These are phyloP conservation scores for Artemisia annua DNA, from an alignment of 129 eudicot genomes.

Conservation along the genomic window DNA sequence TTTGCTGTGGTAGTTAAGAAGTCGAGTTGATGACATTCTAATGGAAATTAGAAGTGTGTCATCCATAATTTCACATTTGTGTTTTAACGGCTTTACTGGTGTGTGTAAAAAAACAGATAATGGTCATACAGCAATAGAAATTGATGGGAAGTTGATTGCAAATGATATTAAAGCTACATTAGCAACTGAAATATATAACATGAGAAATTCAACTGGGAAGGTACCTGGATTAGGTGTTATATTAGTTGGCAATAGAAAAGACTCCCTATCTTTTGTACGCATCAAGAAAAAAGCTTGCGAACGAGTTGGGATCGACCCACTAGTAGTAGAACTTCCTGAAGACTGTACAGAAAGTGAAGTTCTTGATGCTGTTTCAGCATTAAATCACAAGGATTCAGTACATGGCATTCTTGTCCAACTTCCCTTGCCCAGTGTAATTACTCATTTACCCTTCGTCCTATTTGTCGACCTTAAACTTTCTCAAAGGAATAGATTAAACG, in stretches of 20 bases:
- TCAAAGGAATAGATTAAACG: conserved; percentile 2
- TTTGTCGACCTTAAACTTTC: background rate
- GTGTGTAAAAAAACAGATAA: conserved; percentile 30
- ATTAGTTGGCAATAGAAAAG: conserved; percentile 49
- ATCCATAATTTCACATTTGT: background rate
- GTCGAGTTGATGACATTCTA: no score
- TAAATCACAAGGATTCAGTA: conserved; percentile 41
- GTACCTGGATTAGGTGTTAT: conserved; percentile 49
- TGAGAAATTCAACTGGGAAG: conserved; percentile 37
- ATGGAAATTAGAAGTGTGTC: no score
- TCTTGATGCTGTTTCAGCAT: conserved; percentile 27
- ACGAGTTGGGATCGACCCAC: conserved; percentile 42
- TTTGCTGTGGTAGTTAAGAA: background rate
- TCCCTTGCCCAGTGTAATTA: conserved; percentile 49
- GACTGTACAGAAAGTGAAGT: conserved; percentile 42
- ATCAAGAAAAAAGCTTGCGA: conserved; percentile 58
- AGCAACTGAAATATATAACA: conserved; percentile 35
- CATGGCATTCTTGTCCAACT: conserved; percentile 64
- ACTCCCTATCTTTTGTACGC: conserved; percentile 42
- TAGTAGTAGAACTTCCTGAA: conserved; percentile 31
- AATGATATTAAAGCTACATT: conserved; percentile 38
- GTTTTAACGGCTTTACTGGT: background rate
- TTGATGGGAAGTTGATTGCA: conserved; percentile 50
- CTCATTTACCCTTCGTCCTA: conserved; percentile 13
- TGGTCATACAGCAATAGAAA: conserved; percentile 25